Evolutionary conservation across 495 filamentous ascomycete genomes (phyloP).

Genomic region (Copromyces sp.): DNA sequence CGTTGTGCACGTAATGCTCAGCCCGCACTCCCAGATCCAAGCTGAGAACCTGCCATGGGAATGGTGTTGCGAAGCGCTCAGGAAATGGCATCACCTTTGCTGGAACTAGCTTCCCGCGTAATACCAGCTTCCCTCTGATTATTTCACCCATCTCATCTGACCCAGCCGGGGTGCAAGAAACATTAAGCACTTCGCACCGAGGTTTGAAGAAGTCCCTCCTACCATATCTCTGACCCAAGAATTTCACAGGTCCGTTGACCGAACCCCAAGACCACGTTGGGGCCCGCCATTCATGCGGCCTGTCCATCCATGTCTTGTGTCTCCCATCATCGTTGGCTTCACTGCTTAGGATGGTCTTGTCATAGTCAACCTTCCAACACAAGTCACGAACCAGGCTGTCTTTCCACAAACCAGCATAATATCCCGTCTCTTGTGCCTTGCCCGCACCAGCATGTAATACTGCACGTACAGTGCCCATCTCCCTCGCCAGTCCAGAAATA

Average conservation of each 20-base stretch:
- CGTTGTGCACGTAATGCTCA: too few species aligned
- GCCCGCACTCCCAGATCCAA: too few species aligned
- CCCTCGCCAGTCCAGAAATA: constrained; percentile 6
- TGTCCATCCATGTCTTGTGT: neutral
- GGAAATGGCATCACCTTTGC: too few species aligned
- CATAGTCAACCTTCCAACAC: constrained; percentile 5
- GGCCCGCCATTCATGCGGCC: constrained; percentile 9
- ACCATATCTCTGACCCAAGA: neutral
- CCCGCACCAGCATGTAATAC: too few species aligned
- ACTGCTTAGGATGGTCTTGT: too few species aligned
- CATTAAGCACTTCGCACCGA: constrained; percentile 5
- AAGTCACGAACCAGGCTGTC: constrained; percentile 3
- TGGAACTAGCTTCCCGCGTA: too few species aligned
- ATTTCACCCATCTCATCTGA: constrained; percentile 9
- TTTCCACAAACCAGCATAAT: constrained; percentile 11
- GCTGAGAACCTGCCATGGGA: neutral
- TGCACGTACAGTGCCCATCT: neutral
- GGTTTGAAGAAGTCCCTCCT: neutral
- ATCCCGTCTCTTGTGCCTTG: too few species aligned
- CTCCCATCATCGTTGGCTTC: too few species aligned
- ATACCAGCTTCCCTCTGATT: neutral
- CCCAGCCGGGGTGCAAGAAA: neutral
- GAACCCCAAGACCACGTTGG: constrained; percentile 18
- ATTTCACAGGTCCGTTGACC: constrained; percentile 2
- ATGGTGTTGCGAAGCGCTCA: too few species aligned